Conservation (phyloP, 2,329 filamentous ascomycete species). For the Colletotrichum spaethianum region DNA sequence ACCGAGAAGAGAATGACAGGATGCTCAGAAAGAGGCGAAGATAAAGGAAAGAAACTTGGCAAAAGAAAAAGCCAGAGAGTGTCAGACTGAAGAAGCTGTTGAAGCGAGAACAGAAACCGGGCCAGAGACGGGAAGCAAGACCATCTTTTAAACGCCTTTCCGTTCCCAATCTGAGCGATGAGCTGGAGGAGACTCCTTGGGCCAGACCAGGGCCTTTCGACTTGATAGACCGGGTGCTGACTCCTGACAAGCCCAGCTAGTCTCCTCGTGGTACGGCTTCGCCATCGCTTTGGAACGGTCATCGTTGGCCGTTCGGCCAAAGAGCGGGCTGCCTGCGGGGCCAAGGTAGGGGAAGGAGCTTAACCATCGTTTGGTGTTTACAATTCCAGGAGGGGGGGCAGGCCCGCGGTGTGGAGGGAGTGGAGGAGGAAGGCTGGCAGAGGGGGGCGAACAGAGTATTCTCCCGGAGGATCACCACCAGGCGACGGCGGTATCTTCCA, state of each 20-base stretch:
- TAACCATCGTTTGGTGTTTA: conserved; percentile 40
- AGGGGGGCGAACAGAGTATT: conserved; percentile 32
- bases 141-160: conserved; percentile 33
- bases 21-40: conserved; percentile 31
- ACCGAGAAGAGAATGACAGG: conserved; percentile 40
- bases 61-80: conserved; percentile 31
- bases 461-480: conserved; percentile 23
- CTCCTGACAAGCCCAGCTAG: conserved; percentile 28
- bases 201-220: conserved; percentile 3
- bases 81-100: conserved; percentile 33
- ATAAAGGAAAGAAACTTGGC: conserved; percentile 29
- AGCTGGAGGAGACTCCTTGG: conserved; percentile 3
- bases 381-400: conserved; percentile 33
- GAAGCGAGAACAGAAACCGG: conserved; percentile 10
- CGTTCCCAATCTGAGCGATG: not conserved
- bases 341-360: conserved; percentile 37
- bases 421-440: conserved; percentile 11
- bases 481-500: not conserved
- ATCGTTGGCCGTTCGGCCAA: conserved; percentile 37
- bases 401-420: conserved; percentile 22
- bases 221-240: conserved; percentile 10
- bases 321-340: conserved; percentile 33
- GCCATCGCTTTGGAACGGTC: conserved; percentile 29
- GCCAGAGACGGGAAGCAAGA: conserved; percentile 23
- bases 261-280: conserved; percentile 20